Base-by-base conservation (phyloP, 73 alveolate genomes). In the Tetrahymena malaccensis region DNA sequence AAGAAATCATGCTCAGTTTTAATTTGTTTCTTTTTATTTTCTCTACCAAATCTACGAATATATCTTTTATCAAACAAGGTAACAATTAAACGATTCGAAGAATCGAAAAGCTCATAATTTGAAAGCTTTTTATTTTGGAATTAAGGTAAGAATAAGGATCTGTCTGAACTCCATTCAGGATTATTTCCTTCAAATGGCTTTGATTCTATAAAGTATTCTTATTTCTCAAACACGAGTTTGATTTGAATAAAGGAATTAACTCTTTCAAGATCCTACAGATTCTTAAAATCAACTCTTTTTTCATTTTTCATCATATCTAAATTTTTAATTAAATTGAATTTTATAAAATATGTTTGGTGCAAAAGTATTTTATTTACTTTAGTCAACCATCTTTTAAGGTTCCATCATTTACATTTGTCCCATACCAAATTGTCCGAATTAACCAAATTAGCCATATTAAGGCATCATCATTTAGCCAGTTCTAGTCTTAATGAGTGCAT, bases 101-200 rank as follows among this genome's bases (percentile, higher is more conserved):
- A 98, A 94, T 98, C 98, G 93, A 98, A 89, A 85, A 99, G 97
- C 96, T 99, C 99, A 56, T 98, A 94, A 93, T 96, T 97, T 98
- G 94, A 98, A 98, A 94, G 94, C 97, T 96, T 93, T 85, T 85
- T 19, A 43, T 43, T 85, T 95, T 89, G 21, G 38, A 43, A 85
- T 85, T 94, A 83, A 89, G 93, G 43, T 95, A 94, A 13, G 94
- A 85, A 55, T 55, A 19, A 56, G 55, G 70, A 85, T 97, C 99
- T 43, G 98, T 95, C 94, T 98, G 98, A 93, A 98, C 99, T 99
- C 99, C 99, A 99, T 97, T 99, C 99, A n/a, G 99, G 99, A 95
- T 96, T 97, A 85, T 97, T 98, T 38, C 99, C 99, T 94, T 98
- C 99, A 70, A 98, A 97, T 93, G 99, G 98, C 58, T 96, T 96